Evolutionary conservation across 2,329 filamentous ascomycete genomes (phyloP), one percentile per base, ranked within the genome.

Genomic region (Colletotrichum abscissum): DNA sequence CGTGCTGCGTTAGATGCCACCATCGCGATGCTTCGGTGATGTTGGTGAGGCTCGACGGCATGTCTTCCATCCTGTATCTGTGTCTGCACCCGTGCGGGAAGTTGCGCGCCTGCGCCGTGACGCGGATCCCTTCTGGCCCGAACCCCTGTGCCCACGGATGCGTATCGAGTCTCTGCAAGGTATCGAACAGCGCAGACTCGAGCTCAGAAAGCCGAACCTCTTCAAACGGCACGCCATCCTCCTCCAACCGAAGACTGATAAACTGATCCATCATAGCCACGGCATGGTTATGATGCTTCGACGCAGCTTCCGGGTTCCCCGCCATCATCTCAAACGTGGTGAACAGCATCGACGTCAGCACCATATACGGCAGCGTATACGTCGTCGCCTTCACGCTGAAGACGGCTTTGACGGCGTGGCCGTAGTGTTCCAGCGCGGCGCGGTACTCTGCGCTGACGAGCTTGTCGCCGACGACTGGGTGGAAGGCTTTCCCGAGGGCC

Each of bases 261-360:
- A 72, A 55, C 24, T 74, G 68, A 14, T 58, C 58, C 68, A 72
- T 74, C 55, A 74, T 72, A 58, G 67, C 67, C 2, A 65, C 63
- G 3, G 67, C 42, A 58, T 72, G 63, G 42, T 54, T 52, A 26
- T 63, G 68, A 26, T 72, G 72, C 8, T 49, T 33, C n/a, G 42
- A n/a, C 16, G 69, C 69, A 2, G 55, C 49, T 9, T 46, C 42
- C 14, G 22, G 38, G 46, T 72, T 46, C 5, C 69, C 72, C 11
- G 63, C 56, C 22, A 72, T 33, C 14, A 67, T 68, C 22, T 74
- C 72, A 19, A 64, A 60, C 24, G 58, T 54, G 52, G 33, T 46
- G 55, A 72, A 72, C 14, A 74, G 33, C 26, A 74, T 16, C n/a
- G 72, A 74, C 14, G 63, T 56, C 9, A 72, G 54, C 11, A 72